These are phyloP conservation scores for Purshia tridentata DNA, from an alignment of 306 rosid species.

Conservation along the genomic window DNA sequence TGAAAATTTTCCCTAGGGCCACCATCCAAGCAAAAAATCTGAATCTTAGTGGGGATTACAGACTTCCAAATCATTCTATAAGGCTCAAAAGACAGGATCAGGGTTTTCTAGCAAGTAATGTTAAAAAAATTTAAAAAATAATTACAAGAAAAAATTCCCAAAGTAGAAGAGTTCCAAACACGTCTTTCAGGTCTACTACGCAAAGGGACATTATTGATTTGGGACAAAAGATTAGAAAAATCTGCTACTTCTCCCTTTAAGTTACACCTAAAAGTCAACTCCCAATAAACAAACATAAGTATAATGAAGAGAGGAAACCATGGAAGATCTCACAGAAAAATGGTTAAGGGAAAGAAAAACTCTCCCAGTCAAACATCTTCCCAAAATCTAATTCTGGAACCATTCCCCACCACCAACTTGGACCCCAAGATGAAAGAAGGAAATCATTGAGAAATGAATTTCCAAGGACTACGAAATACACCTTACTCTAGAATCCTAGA, in stretches of 20 bases:
- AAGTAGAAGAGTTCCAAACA: background rate
- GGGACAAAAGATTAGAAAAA: background rate
- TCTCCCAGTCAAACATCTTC: background rate
- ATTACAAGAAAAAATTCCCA: background rate
- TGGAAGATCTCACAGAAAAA: background rate
- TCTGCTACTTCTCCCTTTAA: background rate
- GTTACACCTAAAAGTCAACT: background rate
- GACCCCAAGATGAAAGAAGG: background rate
- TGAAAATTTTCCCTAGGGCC: background rate
- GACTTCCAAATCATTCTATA: background rate
- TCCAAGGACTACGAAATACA: background rate
- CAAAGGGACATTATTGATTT: background rate
- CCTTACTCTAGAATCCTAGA: background rate
- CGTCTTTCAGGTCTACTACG: background rate
- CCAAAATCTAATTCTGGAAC: background rate
- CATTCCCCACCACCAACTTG: background rate
- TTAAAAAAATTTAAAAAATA: background rate
- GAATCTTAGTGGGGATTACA: background rate
- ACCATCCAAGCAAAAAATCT: background rate
- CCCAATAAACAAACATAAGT: background rate
- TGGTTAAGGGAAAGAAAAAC: background rate
- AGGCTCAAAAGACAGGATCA: background rate
- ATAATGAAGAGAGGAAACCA: background rate
- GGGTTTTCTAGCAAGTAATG: background rate
- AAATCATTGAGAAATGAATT: conserved; percentile 6